Base-by-base conservation (phyloP, 2,329 filamentous ascomycete genomes). In the Neofusicoccum umdonicola region DNA sequence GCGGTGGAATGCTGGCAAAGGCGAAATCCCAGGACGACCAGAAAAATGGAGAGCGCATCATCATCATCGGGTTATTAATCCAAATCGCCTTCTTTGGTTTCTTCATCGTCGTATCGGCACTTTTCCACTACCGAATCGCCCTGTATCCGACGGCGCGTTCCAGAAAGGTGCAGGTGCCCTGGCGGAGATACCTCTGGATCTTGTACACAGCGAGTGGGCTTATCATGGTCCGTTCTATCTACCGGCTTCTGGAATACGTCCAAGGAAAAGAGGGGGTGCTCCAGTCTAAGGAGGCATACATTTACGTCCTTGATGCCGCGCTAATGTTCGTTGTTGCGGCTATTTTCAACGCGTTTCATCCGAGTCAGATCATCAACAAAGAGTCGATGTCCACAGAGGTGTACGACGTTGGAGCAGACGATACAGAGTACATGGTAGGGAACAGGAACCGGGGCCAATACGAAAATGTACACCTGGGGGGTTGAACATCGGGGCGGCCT, bases 51-150 rank as follows among this genome's bases (percentile, higher is more conserved):
- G 73, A 80, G 39, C 75, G 76, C 63, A 74, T 85, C 62, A 77
- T 85, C 47, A 71, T 85, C 19, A 78, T 70, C 7, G 83, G 83
- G 1, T 75, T 86, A 4, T 73, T 80, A 15, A 71, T 85, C 44
- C 83, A 86, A 67, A 75, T 85, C 64, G 57, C 77, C 63, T 82
- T 83, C 68, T 85, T 85, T 70, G 73, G 78, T 12, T 77, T 83
- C 63, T 85, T 85, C 74, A 77, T 81, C 66, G 68, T 76, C 66
- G 64, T 74, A 35, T 65, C 69, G 15, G 71, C 69, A 4, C 51
- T 75, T 60, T 77, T 74, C 67, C 69, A 76, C 60, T 47, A 67
- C 2, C 68, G 74, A 13, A 66, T 75, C 50, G 27, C 56, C 11
- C 45, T 50, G 27, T 62, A 61, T 15, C 72, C 72, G 2, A 73